These are phyloP conservation scores for Bullera alba DNA, from an alignment of 768 basidiomycete genomes.

Conservation along the genomic window DNA sequence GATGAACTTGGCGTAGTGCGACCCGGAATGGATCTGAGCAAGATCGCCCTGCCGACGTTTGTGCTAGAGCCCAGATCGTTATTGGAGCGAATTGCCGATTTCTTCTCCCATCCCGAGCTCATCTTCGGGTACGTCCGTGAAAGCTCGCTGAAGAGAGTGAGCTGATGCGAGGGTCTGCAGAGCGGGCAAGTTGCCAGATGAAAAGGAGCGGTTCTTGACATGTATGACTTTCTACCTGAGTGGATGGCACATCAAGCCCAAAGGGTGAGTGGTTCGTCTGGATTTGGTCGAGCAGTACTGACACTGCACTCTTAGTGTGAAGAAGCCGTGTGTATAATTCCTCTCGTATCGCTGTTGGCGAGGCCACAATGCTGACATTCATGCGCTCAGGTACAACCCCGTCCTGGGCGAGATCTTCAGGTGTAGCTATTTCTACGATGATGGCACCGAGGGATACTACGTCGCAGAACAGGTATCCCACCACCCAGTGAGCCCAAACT, in stretches of 20 bases:
- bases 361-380: not conserved
- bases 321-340: constrained; percentile 72
- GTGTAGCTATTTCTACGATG: constrained; percentile 83
- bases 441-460: constrained; percentile 90
- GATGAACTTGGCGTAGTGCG: constrained; percentile 42
- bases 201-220: constrained; percentile 82
- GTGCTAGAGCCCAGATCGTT: constrained; percentile 95
- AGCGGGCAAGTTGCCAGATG: constrained; percentile 68
- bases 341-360: not conserved
- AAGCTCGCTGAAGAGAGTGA: not conserved
- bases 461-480: constrained; percentile 84
- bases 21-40: constrained; percentile 92
- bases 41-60: constrained; percentile 72
- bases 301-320: constrained; percentile 52
- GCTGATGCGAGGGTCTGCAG: constrained; percentile 48
- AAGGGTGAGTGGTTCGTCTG: constrained; percentile 55
- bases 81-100: constrained; percentile 98
- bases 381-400: constrained; percentile 72
- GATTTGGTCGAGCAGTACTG: not conserved
- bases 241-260: constrained; percentile 99
- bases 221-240: constrained; percentile 91
- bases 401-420: constrained; percentile 97
- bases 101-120: constrained; percentile 97
- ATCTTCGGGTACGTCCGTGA: constrained; percentile 32
- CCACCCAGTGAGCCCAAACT: constrained; percentile 27